phyloP scores from a whole-genome alignment of 768 basidiomycete genomes.

The Leucocoprinus birnbaumii region DNA sequence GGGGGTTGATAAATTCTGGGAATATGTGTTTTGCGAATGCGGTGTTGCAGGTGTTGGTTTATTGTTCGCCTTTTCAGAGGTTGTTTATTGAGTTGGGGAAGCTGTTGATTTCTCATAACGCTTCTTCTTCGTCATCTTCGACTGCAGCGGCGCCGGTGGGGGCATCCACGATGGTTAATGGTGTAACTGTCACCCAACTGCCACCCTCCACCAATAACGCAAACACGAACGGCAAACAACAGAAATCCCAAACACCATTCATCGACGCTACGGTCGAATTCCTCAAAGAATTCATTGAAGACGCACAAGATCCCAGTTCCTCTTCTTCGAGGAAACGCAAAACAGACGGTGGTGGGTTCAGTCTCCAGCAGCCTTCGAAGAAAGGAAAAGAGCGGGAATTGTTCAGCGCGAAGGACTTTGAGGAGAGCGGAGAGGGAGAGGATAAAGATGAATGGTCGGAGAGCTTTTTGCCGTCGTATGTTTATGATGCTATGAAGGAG shows the following conservation, averaged over 20 bases:
- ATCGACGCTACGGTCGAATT: slow-evolving; percentile 72
- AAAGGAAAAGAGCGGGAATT: slow-evolving; percentile 19
- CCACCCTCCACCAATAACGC: neutral
- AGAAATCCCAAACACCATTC: slow-evolving; percentile 42
- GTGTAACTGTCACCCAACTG: slow-evolving; percentile 14
- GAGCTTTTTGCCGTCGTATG: slow-evolving; percentile 79
- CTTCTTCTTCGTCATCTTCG: neutral
- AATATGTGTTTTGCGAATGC: slow-evolving; percentile 99
- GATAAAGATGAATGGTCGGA: slow-evolving; percentile 54
- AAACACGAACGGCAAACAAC: slow-evolving; percentile 18
- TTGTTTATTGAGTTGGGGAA: slow-evolving; percentile 73
- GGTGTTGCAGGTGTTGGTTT: slow-evolving; percentile 86
- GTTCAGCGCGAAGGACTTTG: slow-evolving; percentile 25
- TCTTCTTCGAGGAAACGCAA: too few relatives aligned
- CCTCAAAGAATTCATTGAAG: slow-evolving; percentile 67
- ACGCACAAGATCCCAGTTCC: slow-evolving; percentile 18
- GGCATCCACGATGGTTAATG: slow-evolving; percentile 18
- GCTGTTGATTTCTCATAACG: slow-evolving; percentile 26
- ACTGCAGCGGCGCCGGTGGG: neutral
- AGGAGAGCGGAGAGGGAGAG: slow-evolving; percentile 29
- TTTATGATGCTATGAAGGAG: slow-evolving; percentile 92
- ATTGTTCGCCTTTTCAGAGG: slow-evolving; percentile 82
- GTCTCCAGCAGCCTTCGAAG: neutral
- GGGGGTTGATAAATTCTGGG: slow-evolving; percentile 90
- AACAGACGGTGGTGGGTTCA: neutral